phyloP scores from a whole-genome alignment of 2,329 filamentous ascomycete genomes.

The Beauveria asiatica region DNA sequence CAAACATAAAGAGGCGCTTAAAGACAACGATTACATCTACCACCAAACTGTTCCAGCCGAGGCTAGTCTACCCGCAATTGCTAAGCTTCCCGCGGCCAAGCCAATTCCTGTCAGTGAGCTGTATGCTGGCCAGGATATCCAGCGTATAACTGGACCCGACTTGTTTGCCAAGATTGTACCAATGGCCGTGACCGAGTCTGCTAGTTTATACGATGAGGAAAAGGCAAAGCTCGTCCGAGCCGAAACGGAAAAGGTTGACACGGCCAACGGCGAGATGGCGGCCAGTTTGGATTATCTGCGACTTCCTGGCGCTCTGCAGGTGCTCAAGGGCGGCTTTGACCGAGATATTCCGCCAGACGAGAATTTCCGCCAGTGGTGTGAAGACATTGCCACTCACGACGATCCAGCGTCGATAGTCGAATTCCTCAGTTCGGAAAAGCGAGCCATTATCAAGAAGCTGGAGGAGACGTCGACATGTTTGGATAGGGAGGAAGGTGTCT shows the following conservation, averaged over 20 bases:
- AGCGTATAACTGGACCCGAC: constrained; percentile 91
- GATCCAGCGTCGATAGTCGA: constrained; percentile 74
- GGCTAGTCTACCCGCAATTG: constrained; percentile 69
- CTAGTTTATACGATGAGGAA: constrained; percentile 95
- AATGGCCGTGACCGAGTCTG: constrained; percentile 90
- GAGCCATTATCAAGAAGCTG: constrained; percentile 60
- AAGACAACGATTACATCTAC: constrained; percentile 98
- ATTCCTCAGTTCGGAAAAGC: constrained; percentile 66
- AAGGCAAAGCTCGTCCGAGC: constrained; percentile 93
- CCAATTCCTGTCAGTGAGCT: constrained; percentile 94
- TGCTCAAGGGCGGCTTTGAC: constrained; percentile 86
- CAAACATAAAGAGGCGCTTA: constrained; percentile 64
- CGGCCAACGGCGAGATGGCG: constrained; percentile 90
- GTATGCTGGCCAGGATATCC: constrained; percentile 94
- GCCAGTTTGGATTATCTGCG: constrained; percentile 91
- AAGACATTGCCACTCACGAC: constrained; percentile 80
- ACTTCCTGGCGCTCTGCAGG: constrained; percentile 78
- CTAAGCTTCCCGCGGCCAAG: constrained; percentile 90
- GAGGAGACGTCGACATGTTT: constrained; percentile 80
- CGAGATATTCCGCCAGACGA: constrained; percentile 82
- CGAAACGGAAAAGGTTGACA: constrained; percentile 87
- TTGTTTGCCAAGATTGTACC: constrained; percentile 96
- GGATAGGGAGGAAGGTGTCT: constrained; percentile 95
- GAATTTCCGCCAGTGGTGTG: constrained; percentile 89
- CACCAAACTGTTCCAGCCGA: constrained; percentile 86